Evolutionary conservation across 2,329 filamentous ascomycete species (phyloP), one percentile per base, ranked within the genome.

Genomic region (Rhynchosporium agropyri): DNA sequence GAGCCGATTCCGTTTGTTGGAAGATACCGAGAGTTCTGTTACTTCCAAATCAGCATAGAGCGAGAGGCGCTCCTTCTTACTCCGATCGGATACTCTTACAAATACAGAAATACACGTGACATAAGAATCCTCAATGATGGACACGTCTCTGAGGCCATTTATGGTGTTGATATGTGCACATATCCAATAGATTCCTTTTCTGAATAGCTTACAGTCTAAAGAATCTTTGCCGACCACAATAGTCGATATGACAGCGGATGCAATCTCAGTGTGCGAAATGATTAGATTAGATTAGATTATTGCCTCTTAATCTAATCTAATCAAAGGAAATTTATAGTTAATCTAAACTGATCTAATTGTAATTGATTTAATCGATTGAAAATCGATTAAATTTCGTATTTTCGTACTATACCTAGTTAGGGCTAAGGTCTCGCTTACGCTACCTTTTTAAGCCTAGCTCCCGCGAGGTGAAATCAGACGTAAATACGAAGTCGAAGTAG

Each of bases 171-270:
- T 56, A 38, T 31, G 42, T 15, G 29, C 9, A 20, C 45, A 46
- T 12, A 63, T 36, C 62, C 62, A 61, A 2, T 53, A 31, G 3
- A 63, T 20, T 8, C 43, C 62, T 26, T 29, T 12, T 36, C 33
- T 50, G 6, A 33, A 48, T 3, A 51, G 38, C 8, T 59, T 43
- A 54, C 63, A 64, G 28, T 62, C 58, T 13, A 63, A 29, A 26
- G 3, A n/a, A 13, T 38, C 3, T 43, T 54, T 13, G 6, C 58
- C 63, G 29, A 31, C 55, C 7, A 61, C 48, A 9, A 64, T 5
- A 40, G 10, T 42, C 9, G 63, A 55, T 40, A 56, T 48, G 13
- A n/a, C 50, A 4, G 64, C 64, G 2, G 62, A 31, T 13, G 20
- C 49, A 57, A 66, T 55, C 29, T 66, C 64, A n/a, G n/a, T n/a